Conservation (phyloP, 148 eudicot species). For the Fagopyrum homotropicum region DNA sequence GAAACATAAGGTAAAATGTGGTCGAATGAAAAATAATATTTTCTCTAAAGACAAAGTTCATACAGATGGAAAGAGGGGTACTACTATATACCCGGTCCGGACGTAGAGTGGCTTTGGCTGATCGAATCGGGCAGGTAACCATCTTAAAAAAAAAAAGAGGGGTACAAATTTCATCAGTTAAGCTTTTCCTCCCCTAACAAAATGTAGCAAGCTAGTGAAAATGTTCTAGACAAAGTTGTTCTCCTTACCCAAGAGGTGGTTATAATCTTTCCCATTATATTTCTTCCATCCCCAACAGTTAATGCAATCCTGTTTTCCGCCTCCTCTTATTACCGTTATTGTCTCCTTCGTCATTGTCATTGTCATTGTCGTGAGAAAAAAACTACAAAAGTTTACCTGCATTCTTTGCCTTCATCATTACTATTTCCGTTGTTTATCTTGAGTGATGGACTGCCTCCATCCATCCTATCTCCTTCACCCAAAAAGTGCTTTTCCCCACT, state of each 20-base stretch:
- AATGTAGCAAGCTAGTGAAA: background rate
- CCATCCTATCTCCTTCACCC: background rate
- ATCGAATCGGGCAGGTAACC: no score
- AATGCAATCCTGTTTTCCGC: background rate
- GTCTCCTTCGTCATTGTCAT: no score
- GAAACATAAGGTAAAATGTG: background rate
- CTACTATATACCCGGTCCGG: no score
- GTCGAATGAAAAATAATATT: background rate
- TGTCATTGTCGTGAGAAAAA: background rate
- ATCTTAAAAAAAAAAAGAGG: background rate
- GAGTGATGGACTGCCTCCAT: background rate
- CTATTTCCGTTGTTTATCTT: background rate
- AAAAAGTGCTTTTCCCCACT: background rate
- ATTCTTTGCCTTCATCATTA: background rate
- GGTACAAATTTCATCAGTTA: background rate
- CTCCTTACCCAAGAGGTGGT: background rate
- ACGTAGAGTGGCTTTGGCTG: no score
- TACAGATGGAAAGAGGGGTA: background rate
- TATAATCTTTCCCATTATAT: background rate
- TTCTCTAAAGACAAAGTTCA: background rate
- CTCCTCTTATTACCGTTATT: background rate
- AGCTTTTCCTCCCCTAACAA: background rate
- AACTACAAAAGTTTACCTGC: background rate
- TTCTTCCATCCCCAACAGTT: background rate
- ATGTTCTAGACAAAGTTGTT: background rate